Base-by-base conservation (phyloP, 2,329 filamentous ascomycete species). In the Mollisia scopiformis region DNA sequence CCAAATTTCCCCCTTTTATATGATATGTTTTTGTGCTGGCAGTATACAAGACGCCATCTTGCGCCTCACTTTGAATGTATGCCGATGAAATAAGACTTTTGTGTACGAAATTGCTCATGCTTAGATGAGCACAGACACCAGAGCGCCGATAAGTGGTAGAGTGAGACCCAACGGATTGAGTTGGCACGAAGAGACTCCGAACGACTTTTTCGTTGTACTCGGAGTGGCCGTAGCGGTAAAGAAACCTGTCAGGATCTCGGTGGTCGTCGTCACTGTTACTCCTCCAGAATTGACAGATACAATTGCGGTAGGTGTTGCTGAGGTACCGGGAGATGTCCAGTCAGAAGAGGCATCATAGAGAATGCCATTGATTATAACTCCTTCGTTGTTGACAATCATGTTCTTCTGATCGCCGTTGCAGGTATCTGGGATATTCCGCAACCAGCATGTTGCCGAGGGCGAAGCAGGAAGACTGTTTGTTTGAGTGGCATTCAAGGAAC, bases 291-390 rank as follows among this genome's bases (percentile, higher is more conserved):
- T 58, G n/a, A 54, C 47, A 10, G 61, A 43, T 28, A 27, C 43
- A 47, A 21, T 21, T 16, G 59, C 19, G 6, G 59, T 59, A 11
- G 63, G 27, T 6, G 63, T 66, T 16, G 64, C 46, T 30, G 68
- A 63, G 10, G 64, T 62, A 8, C 41, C 55, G 19, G 57, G 53
- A 10, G 67, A 68, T 41, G 64, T 71, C 76, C 77, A 82, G 59
- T 81, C 78, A 16, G 71, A 73, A 11, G 73, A 70, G 2, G 74
- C 75, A 33, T 69, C 68, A 64, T 83, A 83, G 68, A 85, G 78
- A 21, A 89, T 78, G 7, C 86, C 87, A 64, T 88, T 86, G 66
- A 86, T 80, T 46, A 88, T 79, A 2, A 82, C 77, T 0, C 87
- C 88, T 31, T 82, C 69, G 3, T 80, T 79, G 1, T 74, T 74